phyloP scores from a whole-genome alignment of 192 early-diverging fungal genomes.

The Backusella morwellensis region DNA sequence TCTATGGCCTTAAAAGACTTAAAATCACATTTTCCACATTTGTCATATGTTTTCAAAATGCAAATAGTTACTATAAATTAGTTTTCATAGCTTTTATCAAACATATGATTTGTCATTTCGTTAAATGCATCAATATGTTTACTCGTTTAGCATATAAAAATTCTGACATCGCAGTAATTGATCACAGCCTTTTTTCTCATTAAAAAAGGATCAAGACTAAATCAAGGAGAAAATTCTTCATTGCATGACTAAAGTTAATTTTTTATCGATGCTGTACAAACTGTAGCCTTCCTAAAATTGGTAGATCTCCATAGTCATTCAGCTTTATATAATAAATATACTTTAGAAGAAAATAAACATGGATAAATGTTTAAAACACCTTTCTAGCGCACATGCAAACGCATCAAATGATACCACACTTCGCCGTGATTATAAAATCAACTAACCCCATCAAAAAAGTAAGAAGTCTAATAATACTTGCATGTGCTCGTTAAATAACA shows the following conservation, averaged over 20 bases:
- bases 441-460: not conserved
- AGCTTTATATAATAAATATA: not conserved
- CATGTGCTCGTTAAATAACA: not conserved
- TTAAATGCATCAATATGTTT: too few species aligned
- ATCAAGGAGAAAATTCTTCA: not conserved
- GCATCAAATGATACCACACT: not conserved
- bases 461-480: not conserved
- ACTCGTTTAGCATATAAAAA: too few species aligned
- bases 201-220: not conserved
- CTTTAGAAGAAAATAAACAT: not conserved
- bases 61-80: too few species aligned
- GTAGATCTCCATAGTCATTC: not conserved
- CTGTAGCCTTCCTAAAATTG: not conserved
- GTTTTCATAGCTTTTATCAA: too few species aligned
- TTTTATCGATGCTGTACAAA: not conserved
- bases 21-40: too few species aligned
- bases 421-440: not conserved
- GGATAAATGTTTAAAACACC: not conserved
- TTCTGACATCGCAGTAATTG: too few species aligned
- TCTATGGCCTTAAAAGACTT: too few species aligned
- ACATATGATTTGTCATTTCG: too few species aligned
- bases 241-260: not conserved
- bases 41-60: too few species aligned
- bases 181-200: not conserved
- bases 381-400: not conserved